A percentile compares a stretch with the other conserved stretches of the same genome.
phyloP scores from a whole-genome alignment of 352 stramenopile species.

The Blastocystis sp. region DNA sequence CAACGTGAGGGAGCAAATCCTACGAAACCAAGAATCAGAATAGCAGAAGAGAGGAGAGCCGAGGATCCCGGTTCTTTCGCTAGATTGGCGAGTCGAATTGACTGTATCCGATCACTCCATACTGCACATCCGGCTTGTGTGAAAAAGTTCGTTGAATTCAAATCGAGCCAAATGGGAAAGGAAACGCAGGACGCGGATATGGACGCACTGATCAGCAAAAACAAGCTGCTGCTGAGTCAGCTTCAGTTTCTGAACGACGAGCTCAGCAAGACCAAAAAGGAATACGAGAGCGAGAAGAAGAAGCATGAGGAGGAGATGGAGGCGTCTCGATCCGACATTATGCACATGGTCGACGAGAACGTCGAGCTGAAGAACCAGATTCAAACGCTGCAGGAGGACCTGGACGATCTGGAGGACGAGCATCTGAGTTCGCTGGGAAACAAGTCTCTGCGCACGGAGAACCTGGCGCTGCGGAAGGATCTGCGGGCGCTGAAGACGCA shows the following conservation, averaged over 20 bases:
- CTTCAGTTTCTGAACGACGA: conserved; percentile 41
- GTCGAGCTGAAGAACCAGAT: conserved; percentile 50
- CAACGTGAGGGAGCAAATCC: too few relatives aligned
- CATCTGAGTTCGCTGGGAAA: conserved; percentile 19
- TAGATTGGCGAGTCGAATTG: too few relatives aligned
- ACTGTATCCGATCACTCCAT: too few relatives aligned
- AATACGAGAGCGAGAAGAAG: conserved; percentile 37
- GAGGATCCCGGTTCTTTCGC: too few relatives aligned
- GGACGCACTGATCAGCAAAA: conserved; percentile 18
- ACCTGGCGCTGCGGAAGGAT: conserved; percentile 29
- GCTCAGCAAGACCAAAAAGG: conserved; percentile 19
- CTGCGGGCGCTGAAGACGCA: conserved; percentile 28
- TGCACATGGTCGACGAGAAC: conserved; percentile 43
- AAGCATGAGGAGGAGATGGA: conserved; percentile 31
- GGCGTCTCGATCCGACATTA: conserved; percentile 14
- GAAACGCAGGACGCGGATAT: neutral
- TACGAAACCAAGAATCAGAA: too few relatives aligned
- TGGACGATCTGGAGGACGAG: conserved; percentile 49
- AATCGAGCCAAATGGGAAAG: neutral
- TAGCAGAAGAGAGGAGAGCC: too few relatives aligned
- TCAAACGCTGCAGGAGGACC: neutral
- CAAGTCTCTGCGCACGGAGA: conserved; percentile 33
- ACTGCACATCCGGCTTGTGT: too few relatives aligned
- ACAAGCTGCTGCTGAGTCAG: conserved; percentile 43
- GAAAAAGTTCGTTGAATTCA: too few relatives aligned